Conservation (phyloP, 108 stramenopile species). For the Cyclostephanos tholiformis region DNA sequence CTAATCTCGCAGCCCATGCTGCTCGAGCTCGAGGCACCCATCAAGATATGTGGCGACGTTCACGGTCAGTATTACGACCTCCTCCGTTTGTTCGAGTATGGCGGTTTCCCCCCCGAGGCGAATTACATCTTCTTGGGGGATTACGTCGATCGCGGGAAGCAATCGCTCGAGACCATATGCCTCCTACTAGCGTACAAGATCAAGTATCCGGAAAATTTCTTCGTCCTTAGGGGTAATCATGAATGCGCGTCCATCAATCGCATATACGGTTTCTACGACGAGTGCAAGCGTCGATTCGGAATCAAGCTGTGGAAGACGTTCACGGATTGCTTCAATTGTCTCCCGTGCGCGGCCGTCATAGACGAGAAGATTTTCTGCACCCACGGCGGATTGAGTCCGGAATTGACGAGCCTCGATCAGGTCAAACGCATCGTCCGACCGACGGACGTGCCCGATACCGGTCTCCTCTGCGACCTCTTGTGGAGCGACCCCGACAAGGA, state of each 20-base stretch:
- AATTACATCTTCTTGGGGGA: conserved; percentile 99
- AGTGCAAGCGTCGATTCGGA: conserved; percentile 96
- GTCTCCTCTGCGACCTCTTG: conserved; percentile 97
- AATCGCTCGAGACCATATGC: conserved; percentile 97
- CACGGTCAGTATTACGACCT: conserved; percentile 98
- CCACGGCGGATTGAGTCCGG: conserved; percentile 98
- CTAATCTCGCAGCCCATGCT: conserved; percentile 98
- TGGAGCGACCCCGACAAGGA: conserved; percentile 99
- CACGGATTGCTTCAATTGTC: conserved; percentile 99
- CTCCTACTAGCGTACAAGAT: conserved; percentile 98
- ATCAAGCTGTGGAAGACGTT: conserved; percentile 99
- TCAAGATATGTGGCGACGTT: conserved; percentile 98
- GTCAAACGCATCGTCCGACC: conserved; percentile 96
- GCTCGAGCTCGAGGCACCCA: conserved; percentile 96
- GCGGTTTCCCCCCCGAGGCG: conserved; percentile 96
- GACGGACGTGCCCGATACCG: conserved; percentile 99
- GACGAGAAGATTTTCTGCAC: conserved; percentile 99
- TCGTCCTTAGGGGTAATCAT: conserved; percentile 98
- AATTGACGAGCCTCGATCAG: conserved; percentile 96
- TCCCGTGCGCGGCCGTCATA: conserved; percentile 98
- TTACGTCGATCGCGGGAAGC: conserved; percentile 99
- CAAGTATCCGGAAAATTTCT: conserved; percentile 99
- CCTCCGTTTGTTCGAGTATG: conserved; percentile 96
- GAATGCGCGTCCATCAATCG: conserved; percentile 99
- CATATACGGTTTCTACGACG: conserved; percentile 99